phyloP scores from a whole-genome alignment of 345 rosid species.

The Syzygium aqueum region DNA sequence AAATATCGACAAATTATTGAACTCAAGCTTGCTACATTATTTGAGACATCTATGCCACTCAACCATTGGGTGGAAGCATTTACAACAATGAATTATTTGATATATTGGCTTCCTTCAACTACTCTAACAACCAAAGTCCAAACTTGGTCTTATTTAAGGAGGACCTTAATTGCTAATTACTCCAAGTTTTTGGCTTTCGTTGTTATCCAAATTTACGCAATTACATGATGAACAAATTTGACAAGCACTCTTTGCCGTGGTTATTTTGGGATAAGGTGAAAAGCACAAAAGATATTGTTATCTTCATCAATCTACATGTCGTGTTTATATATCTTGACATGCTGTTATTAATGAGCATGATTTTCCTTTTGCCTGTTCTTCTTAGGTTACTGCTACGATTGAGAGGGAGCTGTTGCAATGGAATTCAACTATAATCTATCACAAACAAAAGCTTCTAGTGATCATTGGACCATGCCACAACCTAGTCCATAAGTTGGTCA shows the following conservation, averaged over 20 bases:
- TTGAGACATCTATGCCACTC: neutral
- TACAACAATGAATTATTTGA: too few species aligned
- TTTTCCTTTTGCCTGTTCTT: neutral
- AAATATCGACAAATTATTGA: neutral
- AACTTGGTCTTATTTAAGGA: neutral
- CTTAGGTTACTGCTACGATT: neutral
- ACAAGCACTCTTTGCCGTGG: neutral
- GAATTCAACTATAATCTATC: too few species aligned
- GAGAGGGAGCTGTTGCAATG: neutral
- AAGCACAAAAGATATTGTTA: neutral
- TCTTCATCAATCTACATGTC: neutral
- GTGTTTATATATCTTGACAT: too few species aligned
- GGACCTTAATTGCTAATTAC: neutral
- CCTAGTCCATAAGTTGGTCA: neutral
- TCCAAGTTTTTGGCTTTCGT: neutral
- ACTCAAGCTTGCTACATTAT: neutral
- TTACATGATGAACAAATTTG: neutral
- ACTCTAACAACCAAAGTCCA: neutral
- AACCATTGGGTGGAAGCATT: neutral
- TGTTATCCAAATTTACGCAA: neutral
- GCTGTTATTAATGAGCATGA: neutral
- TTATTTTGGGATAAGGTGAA: neutral
- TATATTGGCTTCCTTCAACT: rapidly evolving
- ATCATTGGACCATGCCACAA: neutral
- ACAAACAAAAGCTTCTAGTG: neutral